A percentile compares a stretch with the other conserved stretches of the same genome.
These are phyloP conservation scores for Botrytis cinerea DNA, from an alignment of 2,329 filamentous ascomycete species.

Conservation along the genomic window DNA sequence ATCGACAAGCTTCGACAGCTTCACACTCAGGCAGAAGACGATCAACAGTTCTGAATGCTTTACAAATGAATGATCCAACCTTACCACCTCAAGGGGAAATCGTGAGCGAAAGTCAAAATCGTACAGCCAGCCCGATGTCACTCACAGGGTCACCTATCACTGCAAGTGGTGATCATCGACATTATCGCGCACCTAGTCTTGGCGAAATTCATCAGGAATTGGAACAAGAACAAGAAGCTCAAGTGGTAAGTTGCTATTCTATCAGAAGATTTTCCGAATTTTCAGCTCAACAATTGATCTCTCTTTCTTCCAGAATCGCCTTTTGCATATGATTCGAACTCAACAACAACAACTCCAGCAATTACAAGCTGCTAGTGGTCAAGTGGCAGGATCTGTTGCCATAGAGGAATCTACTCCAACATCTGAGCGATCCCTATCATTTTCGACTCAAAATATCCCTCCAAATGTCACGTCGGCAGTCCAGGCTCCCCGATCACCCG, in stretches of 20 bases:
- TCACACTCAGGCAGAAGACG: conserved; percentile 59
- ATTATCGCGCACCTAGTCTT: conserved; percentile 68
- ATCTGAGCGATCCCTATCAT: conserved; percentile 49
- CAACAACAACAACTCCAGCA: conserved; percentile 71
- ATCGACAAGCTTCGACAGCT: conserved; percentile 43
- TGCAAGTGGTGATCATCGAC: conserved; percentile 54
- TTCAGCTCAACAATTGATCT: not conserved
- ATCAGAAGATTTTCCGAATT: not conserved
- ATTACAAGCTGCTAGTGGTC: conserved; percentile 49
- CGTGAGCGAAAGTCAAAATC: conserved; percentile 50
- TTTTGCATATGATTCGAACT: conserved; percentile 73
- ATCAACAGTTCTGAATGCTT: conserved; percentile 70
- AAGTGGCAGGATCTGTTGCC: conserved; percentile 45
- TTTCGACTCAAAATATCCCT: conserved; percentile 45
- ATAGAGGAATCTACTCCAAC: conserved; percentile 47
- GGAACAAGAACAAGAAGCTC: conserved; percentile 76
- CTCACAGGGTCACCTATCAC: conserved; percentile 51
- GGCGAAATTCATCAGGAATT: conserved; percentile 79
- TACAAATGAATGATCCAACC: conserved; percentile 71
- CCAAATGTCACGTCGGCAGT: conserved; percentile 45
- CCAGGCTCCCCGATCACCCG: conserved; percentile 55
- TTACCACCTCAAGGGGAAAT: conserved; percentile 71
- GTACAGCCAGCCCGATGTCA: conserved; percentile 49
- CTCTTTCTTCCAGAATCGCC: conserved; percentile 60
- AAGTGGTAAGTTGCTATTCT: conserved; percentile 58